Conservation (phyloP, 257 asterid genomes). For the Pogostemon cablin region DNA sequence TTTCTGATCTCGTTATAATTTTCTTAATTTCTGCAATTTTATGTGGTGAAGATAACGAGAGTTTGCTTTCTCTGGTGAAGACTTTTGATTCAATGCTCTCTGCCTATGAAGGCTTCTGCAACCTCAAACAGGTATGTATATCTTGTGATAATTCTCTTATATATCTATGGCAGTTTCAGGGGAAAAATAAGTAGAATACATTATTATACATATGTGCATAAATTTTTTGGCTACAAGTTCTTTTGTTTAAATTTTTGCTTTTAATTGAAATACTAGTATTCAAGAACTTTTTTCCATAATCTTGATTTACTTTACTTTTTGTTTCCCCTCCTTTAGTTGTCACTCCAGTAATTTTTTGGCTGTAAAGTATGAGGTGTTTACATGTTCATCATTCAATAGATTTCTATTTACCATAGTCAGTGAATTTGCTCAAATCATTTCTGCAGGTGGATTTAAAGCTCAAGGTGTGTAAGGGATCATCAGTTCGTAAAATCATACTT, state of each 20-base stretch:
- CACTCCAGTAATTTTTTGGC: neutral
- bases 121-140: conserved; percentile 67
- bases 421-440: conserved; percentile 27
- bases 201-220: too few relatives aligned
- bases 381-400: neutral
- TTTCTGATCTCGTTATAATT: conserved; percentile 16
- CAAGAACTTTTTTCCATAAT: too few relatives aligned
- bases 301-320: too few relatives aligned
- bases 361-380: conserved; percentile 10
- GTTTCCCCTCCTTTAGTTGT: too few relatives aligned
- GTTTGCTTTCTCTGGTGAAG: conserved; percentile 68
- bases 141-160: neutral
- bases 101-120: conserved; percentile 91
- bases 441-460: conserved; percentile 85
- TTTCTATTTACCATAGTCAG: conserved; percentile 8
- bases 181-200: too few relatives aligned
- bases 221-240: too few relatives aligned
- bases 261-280: too few relatives aligned
- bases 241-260: too few relatives aligned
- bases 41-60: conserved; percentile 50
- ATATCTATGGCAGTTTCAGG: neutral
- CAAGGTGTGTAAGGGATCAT: conserved; percentile 79
- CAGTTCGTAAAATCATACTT: conserved; percentile 62
- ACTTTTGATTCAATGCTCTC: conserved; percentile 70
- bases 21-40: conserved; percentile 16